Evolutionary conservation across 108 stramenopile species (phyloP), one percentile per base, ranked within the genome.

Genomic region (Fistulifera pelliculosa): DNA sequence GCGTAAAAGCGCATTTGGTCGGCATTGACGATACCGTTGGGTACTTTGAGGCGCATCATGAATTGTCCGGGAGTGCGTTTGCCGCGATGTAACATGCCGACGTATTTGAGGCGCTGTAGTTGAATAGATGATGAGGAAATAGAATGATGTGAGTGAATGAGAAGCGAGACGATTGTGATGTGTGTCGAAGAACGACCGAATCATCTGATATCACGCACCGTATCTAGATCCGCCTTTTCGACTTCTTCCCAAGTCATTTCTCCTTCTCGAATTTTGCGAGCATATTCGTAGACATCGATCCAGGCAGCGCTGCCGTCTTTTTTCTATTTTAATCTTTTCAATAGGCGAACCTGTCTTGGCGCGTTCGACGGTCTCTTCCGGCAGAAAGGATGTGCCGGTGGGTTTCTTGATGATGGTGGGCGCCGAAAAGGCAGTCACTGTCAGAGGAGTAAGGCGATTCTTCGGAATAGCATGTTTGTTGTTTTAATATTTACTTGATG

Each of bases 41-140:
- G 93, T 2, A 94, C 79, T 59, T 81, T 76, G 47, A 91, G 75
- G 0, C 93, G 76, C 87, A 94, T 87, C 93, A 96, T 92, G 80
- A 96, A 96, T 54, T 87, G 85, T 21, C 95, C 95, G 1, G 95
- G 95, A 28, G 92, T 94, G 17, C 90, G 83, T 73, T 94, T 96
- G 49, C 71, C 63, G 39, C 95, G 72, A 70, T 93, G 92, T 19
- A 96, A 79, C 75, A 96, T 80, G 31, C 95, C 95, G 2, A 85
- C 93, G 65, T 74, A 96, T 74, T 96, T 96, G 6, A 96, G 65
- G 1, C 95, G 77, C 69, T 85, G 52, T 35, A 43, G 16, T 59
- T n/a, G n/a, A n/a, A n/a, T n/a, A n/a, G 10, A 12, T 35, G n/a
- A n/a, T n/a, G n/a, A n/a, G n/a, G n/a, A n/a, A n/a, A 42, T 11